phyloP scores from a whole-genome alignment of 768 basidiomycete species.

The Collybia mongolica region DNA sequence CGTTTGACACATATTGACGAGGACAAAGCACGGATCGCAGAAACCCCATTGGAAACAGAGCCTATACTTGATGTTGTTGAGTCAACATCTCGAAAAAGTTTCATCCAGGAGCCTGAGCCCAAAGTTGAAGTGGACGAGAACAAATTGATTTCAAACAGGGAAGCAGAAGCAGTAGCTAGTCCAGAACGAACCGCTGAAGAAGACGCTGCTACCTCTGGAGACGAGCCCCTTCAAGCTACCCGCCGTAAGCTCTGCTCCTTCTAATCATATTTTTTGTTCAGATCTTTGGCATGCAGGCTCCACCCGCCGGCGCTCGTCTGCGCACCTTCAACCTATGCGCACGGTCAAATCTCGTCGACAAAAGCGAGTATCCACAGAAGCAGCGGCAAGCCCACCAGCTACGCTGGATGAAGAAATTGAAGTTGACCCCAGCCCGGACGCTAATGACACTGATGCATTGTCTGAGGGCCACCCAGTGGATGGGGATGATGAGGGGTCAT shows the following conservation, averaged over 20 bases:
- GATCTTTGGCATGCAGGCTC: conserved; percentile 28
- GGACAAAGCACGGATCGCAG: neutral
- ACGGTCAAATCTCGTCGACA: conserved; percentile 27
- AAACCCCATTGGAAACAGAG: too few species aligned
- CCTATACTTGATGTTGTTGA: neutral
- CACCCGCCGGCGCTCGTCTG: conserved; percentile 33
- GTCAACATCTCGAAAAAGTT: neutral
- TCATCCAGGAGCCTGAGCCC: neutral
- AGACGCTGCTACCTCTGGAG: conserved; percentile 24
- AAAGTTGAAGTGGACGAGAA: neutral
- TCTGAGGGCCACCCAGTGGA: conserved; percentile 17
- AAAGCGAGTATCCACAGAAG: conserved; percentile 20
- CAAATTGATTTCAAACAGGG: neutral
- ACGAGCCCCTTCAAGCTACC: conserved; percentile 30
- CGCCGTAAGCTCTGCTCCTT: conserved; percentile 27
- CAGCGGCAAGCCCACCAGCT: conserved; percentile 4
- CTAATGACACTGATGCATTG: conserved; percentile 6
- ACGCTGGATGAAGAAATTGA: conserved; percentile 1
- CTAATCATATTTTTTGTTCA: neutral
- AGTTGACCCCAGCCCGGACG: conserved; percentile 5
- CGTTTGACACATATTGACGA: neutral
- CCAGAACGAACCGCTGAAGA: conserved; percentile 14
- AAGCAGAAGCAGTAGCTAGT: conserved; percentile 12
- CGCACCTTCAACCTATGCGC: conserved; percentile 24
- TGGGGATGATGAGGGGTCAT: conserved; percentile 23